phyloP scores from a whole-genome alignment of 305 asterid genomes.

The Vinca major region DNA sequence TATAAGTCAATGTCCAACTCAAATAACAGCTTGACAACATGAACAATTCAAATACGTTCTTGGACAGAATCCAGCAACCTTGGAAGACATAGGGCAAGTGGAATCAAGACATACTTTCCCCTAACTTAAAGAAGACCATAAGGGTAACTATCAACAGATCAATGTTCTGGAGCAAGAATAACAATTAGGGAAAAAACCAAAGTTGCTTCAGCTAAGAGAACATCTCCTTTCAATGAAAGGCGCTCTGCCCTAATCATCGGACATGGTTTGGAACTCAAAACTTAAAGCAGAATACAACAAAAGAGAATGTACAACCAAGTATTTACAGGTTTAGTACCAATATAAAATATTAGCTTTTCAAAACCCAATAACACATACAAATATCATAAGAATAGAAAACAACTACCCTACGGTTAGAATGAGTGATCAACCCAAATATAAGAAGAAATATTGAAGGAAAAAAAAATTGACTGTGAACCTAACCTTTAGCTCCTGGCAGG shows the following conservation, averaged over 20 bases:
- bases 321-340: background rate
- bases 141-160: background rate
- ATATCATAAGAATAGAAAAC: background rate
- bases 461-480: conserved; percentile 4
- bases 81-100: background rate
- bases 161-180: background rate
- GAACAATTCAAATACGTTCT: background rate
- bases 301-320: background rate
- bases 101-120: background rate
- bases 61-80: background rate
- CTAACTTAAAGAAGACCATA: background rate
- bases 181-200: background rate
- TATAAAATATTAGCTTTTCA: background rate
- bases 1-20: background rate
- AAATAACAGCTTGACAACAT: background rate
- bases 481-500: conserved; percentile 84
- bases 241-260: no score
- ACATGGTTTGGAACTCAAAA: background rate
- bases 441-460: background rate
- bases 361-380: background rate
- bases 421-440: background rate
- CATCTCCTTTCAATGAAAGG: no score
- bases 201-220: background rate
- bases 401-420: background rate
- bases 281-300: background rate